phyloP scores from a whole-genome alignment of 2,329 filamentous ascomycete species.

The Epichloe coenophiala region DNA sequence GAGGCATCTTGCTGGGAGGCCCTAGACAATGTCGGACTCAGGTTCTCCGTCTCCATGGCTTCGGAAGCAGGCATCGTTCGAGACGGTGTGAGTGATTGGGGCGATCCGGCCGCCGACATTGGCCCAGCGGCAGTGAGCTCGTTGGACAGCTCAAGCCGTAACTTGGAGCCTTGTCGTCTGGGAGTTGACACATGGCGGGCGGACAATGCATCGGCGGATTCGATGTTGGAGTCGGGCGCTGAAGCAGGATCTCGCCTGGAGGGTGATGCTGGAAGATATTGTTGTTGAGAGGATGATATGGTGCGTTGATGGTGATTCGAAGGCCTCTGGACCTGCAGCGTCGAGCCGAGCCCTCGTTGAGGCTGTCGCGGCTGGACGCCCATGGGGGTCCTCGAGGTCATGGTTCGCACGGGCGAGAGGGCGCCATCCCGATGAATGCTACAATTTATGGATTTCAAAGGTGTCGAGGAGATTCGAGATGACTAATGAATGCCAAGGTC shows the following conservation, averaged over 20 bases:
- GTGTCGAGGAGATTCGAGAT: background rate
- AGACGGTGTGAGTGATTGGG: slow-evolving; percentile 34
- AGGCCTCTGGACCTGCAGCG: slow-evolving; percentile 36
- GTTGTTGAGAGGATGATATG: slow-evolving; percentile 27
- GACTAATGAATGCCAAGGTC: background rate
- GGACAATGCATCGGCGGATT: slow-evolving; percentile 28
- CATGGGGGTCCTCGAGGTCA: slow-evolving; percentile 48
- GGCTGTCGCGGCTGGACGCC: slow-evolving; percentile 46
- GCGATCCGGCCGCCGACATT: slow-evolving; percentile 24
- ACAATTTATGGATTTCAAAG: slow-evolving; percentile 1
- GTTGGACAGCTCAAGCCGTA: slow-evolving; percentile 46
- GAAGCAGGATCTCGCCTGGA: slow-evolving; percentile 29
- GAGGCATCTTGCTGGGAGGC: slow-evolving; percentile 19
- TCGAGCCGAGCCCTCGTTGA: slow-evolving; percentile 40
- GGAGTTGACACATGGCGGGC: slow-evolving; percentile 32
- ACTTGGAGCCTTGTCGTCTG: slow-evolving; percentile 41
- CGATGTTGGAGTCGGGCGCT: slow-evolving; percentile 23
- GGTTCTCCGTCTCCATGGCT: slow-evolving; percentile 28
- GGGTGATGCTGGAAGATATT: slow-evolving; percentile 37
- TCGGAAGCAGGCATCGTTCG: slow-evolving; percentile 34
- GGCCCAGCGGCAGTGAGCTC: slow-evolving; percentile 24
- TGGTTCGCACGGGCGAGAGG: slow-evolving; percentile 31
- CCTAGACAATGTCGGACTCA: slow-evolving; percentile 27
- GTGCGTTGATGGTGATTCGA: slow-evolving; percentile 31
- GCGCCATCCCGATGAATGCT: slow-evolving; percentile 25